Base-by-base conservation (phyloP, 2,329 filamentous ascomycete species). In the Alternaria sp. region DNA sequence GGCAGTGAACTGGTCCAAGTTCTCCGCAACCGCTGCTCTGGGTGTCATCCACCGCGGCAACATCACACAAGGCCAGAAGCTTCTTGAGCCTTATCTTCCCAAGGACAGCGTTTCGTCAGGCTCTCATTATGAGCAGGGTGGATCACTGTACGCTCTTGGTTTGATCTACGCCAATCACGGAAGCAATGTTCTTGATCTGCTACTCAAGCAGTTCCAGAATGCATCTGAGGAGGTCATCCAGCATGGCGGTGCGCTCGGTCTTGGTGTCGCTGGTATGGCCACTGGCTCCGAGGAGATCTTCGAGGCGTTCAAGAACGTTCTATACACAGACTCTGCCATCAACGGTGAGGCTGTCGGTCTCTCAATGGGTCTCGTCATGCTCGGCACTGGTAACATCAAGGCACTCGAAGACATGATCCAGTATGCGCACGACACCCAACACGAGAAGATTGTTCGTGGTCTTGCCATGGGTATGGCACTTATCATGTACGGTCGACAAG, bases 1-100 rank as follows among this genome's bases (percentile, higher is more conserved):
- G 83, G 95, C 95, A 26, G 93, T 98, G 48, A 99, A 99, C 82
- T 99, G 95, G 95, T 97, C 94, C 62, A 99, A 99, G 78, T 99
- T 99, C 78, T 97, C 95, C 0, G 95, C 95, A 14, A 99, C 95
- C 5, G 95, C 95, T 57, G 95, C 95, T 7, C 84, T 99, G 6
- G 95, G 95, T 78, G 95, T 98, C 52, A 97, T 99, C 64, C 95
- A 99, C 79, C 91, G 93, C 46, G 95, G 95, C 57, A 99, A 99
- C 79, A 85, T 99, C 60, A 91, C 91, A 24, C 94, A 99, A 74
- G 95, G 94, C 1, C 89, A 93, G 74, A 97, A 97, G 81, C 86
- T 99, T 2, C 86, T 99, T 14, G 93, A 97, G 74, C 95, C 95
- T 3, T 99, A 99, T 75, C 88, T 99, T 8, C 95, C 95, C 14